These are phyloP conservation scores for Rauvolfia tetraphylla DNA, from an alignment of 257 asterid species.

Conservation along the genomic window DNA sequence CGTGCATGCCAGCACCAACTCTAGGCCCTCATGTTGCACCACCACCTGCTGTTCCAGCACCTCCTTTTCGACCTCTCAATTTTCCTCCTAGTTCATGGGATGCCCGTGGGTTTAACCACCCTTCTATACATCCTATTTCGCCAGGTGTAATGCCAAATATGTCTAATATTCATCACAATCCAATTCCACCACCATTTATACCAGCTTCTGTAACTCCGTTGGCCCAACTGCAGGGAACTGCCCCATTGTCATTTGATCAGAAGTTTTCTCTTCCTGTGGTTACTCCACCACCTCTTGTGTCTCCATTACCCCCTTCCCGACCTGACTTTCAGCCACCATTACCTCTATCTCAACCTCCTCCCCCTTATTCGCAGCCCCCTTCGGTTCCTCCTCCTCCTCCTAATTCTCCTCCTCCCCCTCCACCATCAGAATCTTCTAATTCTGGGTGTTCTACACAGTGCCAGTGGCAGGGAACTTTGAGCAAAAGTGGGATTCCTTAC, in stretches of 20 bases:
- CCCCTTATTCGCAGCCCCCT: slow-evolving; percentile 59
- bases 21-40: slow-evolving; percentile 53
- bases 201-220: slow-evolving; percentile 81
- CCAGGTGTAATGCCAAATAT: slow-evolving; percentile 43
- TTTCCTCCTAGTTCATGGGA: slow-evolving; percentile 74
- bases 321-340: slow-evolving; percentile 43
- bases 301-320: slow-evolving; percentile 48
- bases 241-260: slow-evolving; percentile 59
- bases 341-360: slow-evolving; percentile 63
- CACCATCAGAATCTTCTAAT: slow-evolving; percentile 43
- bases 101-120: slow-evolving; percentile 51
- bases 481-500: slow-evolving; percentile 84
- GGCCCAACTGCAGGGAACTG: slow-evolving; percentile 52
- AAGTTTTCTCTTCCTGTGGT: slow-evolving; percentile 51
- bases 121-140: slow-evolving; percentile 40
- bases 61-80: slow-evolving; percentile 54
- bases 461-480: slow-evolving; percentile 84
- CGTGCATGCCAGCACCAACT: slow-evolving; percentile 38
- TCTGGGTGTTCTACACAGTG: slow-evolving; percentile 33
- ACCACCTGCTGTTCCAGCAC: slow-evolving; percentile 50
- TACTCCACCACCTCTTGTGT: slow-evolving; percentile 53
- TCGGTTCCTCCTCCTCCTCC: slow-evolving; percentile 66
- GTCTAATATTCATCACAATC: slow-evolving; percentile 46
- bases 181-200: slow-evolving; percentile 63
- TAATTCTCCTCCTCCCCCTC: slow-evolving; percentile 58